Evolutionary conservation across 257 asterid species (phyloP), one percentile per base, ranked within the genome.

Genomic region (Solanum chmielewskii): DNA sequence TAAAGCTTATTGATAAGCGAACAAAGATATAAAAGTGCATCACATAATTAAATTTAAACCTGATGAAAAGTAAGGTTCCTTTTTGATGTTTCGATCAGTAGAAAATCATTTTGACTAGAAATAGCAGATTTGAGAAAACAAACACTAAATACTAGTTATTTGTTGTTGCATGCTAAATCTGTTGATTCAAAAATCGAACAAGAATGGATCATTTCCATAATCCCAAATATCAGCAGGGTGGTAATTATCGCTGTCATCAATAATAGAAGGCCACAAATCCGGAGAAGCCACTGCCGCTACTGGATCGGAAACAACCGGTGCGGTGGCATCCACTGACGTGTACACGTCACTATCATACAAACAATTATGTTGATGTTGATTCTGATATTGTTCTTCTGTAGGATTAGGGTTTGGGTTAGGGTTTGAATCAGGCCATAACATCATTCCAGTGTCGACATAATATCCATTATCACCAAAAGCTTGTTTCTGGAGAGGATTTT

Each of bases 191-290:
- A 78, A 31, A 88, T 95, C 98, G 66, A 93, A 96, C 81, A 95
- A 90, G 92, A 91, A 94, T 0, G 95, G 95, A 88, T 96, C 97
- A 8, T 85, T 66, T 2, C 91, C 88, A 45, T 93, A 92, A 81
- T 96, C 98, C 99, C 99, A 96, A 64, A 94, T 89, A 69, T 90
- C 33, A 15, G 33, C 88, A 2, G 93, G 62, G 5, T 94, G 33
- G 2, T 93, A 89, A 60, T 92, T 97, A 33, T 93, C 97, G 60
- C 91, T 97, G n/a, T 93, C 97, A 7, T 96, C 98, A 2, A 75
- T 21, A 11, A 85, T 88, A 70, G 95, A 94, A 70, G 95, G 95
- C 98, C 96, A 95, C 49, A 92, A 62, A 25, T 90, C 87, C 23
- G 97, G 92, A 33, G 89, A 88, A 14, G 87, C 93, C 86, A 88